Evolutionary conservation across 208 protist species (phyloP).

Genomic region (Phytomonas sp.): DNA sequence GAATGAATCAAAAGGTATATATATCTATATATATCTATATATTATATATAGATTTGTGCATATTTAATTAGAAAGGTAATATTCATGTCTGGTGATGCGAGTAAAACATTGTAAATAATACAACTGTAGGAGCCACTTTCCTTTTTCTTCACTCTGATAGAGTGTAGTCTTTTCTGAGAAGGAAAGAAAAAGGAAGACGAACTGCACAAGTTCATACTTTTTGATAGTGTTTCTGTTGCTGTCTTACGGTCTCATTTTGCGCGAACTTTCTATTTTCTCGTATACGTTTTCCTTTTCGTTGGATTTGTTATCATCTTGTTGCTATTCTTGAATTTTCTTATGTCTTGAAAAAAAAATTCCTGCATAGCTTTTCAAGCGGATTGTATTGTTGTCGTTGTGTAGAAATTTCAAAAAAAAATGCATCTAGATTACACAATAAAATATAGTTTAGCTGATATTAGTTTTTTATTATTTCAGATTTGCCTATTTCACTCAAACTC

Average conservation of each 20-base stretch:
- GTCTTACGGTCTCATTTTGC: conserved; percentile 1
- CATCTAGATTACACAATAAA: background rate
- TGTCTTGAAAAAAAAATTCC: background rate
- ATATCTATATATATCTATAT: conserved; percentile 13
- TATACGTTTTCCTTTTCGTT: conserved; percentile 10
- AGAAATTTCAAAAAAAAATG: conserved; percentile 5
- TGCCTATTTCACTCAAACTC: background rate
- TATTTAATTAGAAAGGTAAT: too few species aligned
- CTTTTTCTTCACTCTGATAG: conserved; percentile 9
- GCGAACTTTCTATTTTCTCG: conserved; percentile 7
- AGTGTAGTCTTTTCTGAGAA: conserved; percentile 4
- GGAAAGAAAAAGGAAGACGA: background rate
- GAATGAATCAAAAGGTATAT: conserved; percentile 3
- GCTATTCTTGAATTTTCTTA: conserved; percentile 10
- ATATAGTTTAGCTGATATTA: background rate
- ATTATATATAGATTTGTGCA: too few species aligned
- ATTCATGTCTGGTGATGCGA: background rate
- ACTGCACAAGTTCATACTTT: background rate
- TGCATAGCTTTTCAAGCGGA: background rate
- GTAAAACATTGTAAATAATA: background rate
- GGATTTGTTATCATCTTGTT: conserved; percentile 6
- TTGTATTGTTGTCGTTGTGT: background rate
- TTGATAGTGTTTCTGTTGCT: background rate
- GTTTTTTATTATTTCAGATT: background rate
- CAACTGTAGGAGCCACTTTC: conserved; percentile 1